phyloP scores from a whole-genome alignment of 2,329 filamentous ascomycete species.

The Coleophoma eucalyptorum region DNA sequence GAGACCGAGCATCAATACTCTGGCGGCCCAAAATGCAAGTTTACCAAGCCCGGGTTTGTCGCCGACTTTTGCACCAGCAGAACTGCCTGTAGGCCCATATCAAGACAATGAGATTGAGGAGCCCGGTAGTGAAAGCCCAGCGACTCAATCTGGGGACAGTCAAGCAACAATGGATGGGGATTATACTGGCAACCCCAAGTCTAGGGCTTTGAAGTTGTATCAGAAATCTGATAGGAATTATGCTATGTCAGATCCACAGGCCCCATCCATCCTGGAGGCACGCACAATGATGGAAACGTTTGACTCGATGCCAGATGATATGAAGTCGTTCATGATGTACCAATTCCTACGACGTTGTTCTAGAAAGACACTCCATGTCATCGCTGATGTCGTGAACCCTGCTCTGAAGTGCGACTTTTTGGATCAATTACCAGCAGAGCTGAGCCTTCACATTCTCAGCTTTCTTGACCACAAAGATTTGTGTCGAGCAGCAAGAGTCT shows the following conservation, averaged over 20 bases:
- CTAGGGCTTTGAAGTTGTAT: constrained; percentile 30
- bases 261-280: constrained; percentile 65
- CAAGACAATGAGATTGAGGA: constrained; percentile 39
- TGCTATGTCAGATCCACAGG: constrained; percentile 19
- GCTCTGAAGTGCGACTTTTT: constrained; percentile 94
- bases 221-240: constrained; percentile 12
- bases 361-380: constrained; percentile 81
- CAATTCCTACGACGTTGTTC: constrained; percentile 86
- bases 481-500: constrained; percentile 88
- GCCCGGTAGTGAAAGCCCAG: constrained; percentile 28
- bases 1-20: constrained; percentile 59
- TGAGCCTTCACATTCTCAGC: constrained; percentile 82
- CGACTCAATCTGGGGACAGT: constrained; percentile 22
- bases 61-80: constrained; percentile 75
- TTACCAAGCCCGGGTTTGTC: constrained; percentile 93
- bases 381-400: constrained; percentile 89
- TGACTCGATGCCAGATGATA: constrained; percentile 82
- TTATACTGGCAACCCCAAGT: constrained; percentile 26
- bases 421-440: constrained; percentile 75
- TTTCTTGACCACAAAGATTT: constrained; percentile 84
- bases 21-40: constrained; percentile 80
- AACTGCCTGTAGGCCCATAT: constrained; percentile 29
- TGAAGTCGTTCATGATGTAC: constrained; percentile 97
- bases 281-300: constrained; percentile 84
- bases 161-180: constrained; percentile 20